Evolutionary conservation across 2,329 filamentous ascomycete genomes (phyloP), one percentile per base, ranked within the genome.

Genomic region (Exophiala lecanii-corni): DNA sequence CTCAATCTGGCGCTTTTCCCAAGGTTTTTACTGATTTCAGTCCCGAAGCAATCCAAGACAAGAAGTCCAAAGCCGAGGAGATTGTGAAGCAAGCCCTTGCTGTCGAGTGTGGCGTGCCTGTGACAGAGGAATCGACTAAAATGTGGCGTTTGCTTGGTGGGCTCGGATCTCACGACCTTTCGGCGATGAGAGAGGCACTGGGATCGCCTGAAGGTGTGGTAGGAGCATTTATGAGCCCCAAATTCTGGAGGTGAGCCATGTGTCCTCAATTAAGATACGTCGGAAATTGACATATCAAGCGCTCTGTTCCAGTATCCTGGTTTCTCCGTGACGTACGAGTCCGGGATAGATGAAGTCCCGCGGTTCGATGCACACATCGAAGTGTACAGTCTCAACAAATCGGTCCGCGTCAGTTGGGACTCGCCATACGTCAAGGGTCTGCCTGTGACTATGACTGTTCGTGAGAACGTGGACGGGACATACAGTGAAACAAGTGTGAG

Each of bases 291-390:
- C n/a, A 69, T 71, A 40, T 71, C 64, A 39, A 63, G 58, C 47
- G 62, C 53, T 2, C 37, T 62, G 13, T 56, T 63, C 23, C 53
- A 60, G 37, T 64, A 62, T 43, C 52, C 54, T 5, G 46, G 53
- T 2, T 81, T 79, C 48, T 59, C 72, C 1, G 73, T 78, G 1
- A 68, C 68, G 0, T 81, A 79, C 55, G 78, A 82, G 50, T 73
- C 69, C 1, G 76, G 78, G 0, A 62, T 80, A 28, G 68, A 74
- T 52, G 52, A 57, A 1, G 66, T 82, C 1, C 73, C 76, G 0
- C 72, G 96, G 1, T 94, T 97, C 56, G 87, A 95, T 51, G 86
- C 77, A 51, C 79, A 86, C 50, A 84, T 94, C 35, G 85, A 92
- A 60, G 64, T 81, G 0, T 81, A 75, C 53, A 67, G 68, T 0